Conservation (phyloP, 192 early-diverging fungal genomes). For the Powellomyces hirtus region DNA sequence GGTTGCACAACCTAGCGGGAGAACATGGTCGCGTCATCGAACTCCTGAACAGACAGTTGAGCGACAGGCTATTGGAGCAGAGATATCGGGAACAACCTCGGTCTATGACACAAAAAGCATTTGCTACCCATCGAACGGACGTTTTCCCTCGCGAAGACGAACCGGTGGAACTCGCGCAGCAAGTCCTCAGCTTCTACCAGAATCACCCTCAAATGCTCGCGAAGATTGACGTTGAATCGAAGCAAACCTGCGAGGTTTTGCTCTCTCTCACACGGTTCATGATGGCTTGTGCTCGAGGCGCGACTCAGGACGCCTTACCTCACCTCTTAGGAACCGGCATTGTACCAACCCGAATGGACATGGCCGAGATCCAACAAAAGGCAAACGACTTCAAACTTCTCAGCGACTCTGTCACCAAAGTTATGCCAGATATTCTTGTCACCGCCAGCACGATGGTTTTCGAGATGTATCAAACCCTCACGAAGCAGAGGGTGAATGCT, state of each 20-base stretch:
- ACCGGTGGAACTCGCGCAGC: constrained; percentile 21
- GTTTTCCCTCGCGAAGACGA: constrained; percentile 36
- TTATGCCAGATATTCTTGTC: constrained; percentile 75
- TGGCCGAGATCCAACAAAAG: constrained; percentile 51
- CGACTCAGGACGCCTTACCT: constrained; percentile 49
- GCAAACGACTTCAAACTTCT: constrained; percentile 65
- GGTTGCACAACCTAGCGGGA: constrained; percentile 74
- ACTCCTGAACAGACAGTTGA: constrained; percentile 42
- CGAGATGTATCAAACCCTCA: constrained; percentile 49
- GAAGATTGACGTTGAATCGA: constrained; percentile 2
- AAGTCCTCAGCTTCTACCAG: constrained; percentile 24
- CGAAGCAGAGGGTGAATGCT: constrained; percentile 8
- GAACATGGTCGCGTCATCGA: constrained; percentile 72
- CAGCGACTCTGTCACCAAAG: constrained; percentile 68
- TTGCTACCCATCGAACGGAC: neutral
- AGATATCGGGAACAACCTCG: constrained; percentile 7
- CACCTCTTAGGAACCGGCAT: constrained; percentile 60
- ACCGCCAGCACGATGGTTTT: constrained; percentile 69
- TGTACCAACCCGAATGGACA: constrained; percentile 63
- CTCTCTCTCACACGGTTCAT: constrained; percentile 62
- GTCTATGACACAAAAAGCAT: neutral
- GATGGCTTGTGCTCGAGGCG: constrained; percentile 44
- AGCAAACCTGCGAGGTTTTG: constrained; percentile 49
- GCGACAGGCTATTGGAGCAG: constrained; percentile 16
- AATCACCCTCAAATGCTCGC: constrained; percentile 3